phyloP scores from a whole-genome alignment of 2,329 filamentous ascomycete genomes.

The Cladosporium sp. region DNA sequence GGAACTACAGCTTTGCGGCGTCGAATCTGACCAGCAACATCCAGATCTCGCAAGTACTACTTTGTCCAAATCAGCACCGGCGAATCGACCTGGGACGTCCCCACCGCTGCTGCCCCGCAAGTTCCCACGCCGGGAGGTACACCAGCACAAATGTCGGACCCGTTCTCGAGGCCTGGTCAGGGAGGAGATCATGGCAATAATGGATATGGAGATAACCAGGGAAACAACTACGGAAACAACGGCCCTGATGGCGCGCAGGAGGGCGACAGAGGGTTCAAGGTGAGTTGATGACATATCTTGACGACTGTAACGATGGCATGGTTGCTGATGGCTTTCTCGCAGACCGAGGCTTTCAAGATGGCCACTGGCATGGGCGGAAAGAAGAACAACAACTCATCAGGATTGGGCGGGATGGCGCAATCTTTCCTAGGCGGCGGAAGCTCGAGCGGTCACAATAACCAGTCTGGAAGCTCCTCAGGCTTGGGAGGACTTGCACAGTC shows the following conservation, averaged over 20 bases:
- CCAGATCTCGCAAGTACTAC: conserved; percentile 43
- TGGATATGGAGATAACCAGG: conserved; percentile 3
- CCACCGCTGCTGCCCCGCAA: conserved; percentile 40
- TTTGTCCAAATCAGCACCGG: conserved; percentile 45
- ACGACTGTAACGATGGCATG: neutral
- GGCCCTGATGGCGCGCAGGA: conserved; percentile 22
- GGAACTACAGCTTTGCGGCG: neutral
- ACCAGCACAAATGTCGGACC: conserved; percentile 37
- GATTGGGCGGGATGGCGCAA: conserved; percentile 26
- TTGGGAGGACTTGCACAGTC: conserved; percentile 26
- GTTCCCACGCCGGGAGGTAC: conserved; percentile 41
- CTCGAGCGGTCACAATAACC: conserved; percentile 25
- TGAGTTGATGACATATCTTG: neutral
- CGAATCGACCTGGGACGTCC: conserved; percentile 43
- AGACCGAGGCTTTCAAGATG: conserved; percentile 23
- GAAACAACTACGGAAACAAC: conserved; percentile 10
- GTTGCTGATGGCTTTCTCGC: neutral
- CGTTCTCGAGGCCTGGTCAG: conserved; percentile 34
- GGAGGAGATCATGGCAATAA: conserved; percentile 21
- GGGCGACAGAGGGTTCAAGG: conserved; percentile 23
- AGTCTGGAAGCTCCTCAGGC: conserved; percentile 17
- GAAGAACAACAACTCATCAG: conserved; percentile 16
- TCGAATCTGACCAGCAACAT: conserved; percentile 19
- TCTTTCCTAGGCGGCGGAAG: conserved; percentile 31
- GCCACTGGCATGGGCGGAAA: conserved; percentile 17